Evolutionary conservation across 2,329 filamentous ascomycete species (phyloP).

Genomic region (Trichophyton simii): DNA sequence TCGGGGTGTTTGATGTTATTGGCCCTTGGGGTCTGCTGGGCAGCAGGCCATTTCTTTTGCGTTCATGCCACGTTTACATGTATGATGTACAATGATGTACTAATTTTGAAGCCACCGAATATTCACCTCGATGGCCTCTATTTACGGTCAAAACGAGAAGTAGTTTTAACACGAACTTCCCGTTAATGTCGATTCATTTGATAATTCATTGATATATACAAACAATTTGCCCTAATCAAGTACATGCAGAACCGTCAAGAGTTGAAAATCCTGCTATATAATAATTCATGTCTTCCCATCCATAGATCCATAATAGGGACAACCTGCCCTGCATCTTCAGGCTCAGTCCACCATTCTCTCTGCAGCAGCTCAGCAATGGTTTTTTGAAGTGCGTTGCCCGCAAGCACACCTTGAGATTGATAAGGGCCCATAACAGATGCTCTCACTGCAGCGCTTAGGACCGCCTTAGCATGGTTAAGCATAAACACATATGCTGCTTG

Average conservation of each 20-base stretch:
- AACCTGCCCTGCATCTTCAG: constrained; percentile 47
- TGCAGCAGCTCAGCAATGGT: constrained; percentile 39
- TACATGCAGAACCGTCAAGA: constrained; percentile 31
- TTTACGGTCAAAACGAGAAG: neutral
- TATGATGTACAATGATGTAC: constrained; percentile 3
- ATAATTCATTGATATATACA: neutral
- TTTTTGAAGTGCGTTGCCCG: constrained; percentile 40
- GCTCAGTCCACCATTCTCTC: constrained; percentile 35
- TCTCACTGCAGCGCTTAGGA: constrained; percentile 50
- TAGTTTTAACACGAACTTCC: neutral
- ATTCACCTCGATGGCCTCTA: neutral
- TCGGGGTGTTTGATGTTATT: neutral
- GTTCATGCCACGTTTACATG: neutral
- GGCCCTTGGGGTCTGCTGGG: neutral
- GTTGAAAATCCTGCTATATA: constrained; percentile 57
- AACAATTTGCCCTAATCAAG: neutral
- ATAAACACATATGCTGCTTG: constrained; percentile 50
- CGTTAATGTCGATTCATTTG: neutral
- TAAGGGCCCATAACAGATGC: constrained; percentile 55
- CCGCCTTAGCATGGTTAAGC: constrained; percentile 51
- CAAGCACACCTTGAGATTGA: constrained; percentile 48
- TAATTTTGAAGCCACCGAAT: neutral
- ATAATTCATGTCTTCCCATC: constrained; percentile 51
- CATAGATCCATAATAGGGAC: constrained; percentile 53
- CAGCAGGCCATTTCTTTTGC: neutral